Base-by-base conservation (phyloP, 768 basidiomycete species). In the Boletus eberwhitei region DNA sequence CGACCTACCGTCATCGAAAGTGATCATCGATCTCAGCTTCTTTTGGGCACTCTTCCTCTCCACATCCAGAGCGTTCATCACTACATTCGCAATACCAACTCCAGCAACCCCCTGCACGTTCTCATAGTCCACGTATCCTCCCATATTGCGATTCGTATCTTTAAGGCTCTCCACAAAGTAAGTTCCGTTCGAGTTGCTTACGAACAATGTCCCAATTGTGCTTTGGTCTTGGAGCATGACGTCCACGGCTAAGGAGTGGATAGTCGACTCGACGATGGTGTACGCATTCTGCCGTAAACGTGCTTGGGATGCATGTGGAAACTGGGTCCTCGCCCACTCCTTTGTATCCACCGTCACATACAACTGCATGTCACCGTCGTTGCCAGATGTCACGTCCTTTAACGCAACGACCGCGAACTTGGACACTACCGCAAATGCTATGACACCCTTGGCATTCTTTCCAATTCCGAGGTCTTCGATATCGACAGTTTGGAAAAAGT, bases 131-230 rank as follows among this genome's bases (percentile, higher is more conserved):
- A 98, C 96, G 55, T 84, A 97, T 11, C 95, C 97, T 55, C 78
- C 71, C 42, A 80, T 77, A 69, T 98, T 96, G 45, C 97, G 77
- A 69, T 98, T 98, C 5, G 97, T 98, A 65, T 96, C 87, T 72
- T 86, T 83, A 54, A 99, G 77, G 62, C 89, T 88, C 72, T 95
- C 82, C 11, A 93, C 88, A 69, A 98, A 99, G 72, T 84, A 95
- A 14, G 94, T 97, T 4, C 97, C 97, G 62, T 98, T 95, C 36
- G 90, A 92, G 71, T 98, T 97, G 73, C 88, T 90, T 51, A 96
- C 88, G 75, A 98, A 99, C 14, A 99, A 75, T 2, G 96, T 98
- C 2, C 97, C 97, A 40, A 95, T 82, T 11, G 75, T 70, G 52
- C 74, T 74, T 46, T 74, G 70, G 58, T 87, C 82, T 52, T 86